A percentile compares a stretch with the other conserved stretches of the same genome.
Evolutionary conservation across 129 eudicot genomes (phyloP).

Genomic region (Flaveria linearis): DNA sequence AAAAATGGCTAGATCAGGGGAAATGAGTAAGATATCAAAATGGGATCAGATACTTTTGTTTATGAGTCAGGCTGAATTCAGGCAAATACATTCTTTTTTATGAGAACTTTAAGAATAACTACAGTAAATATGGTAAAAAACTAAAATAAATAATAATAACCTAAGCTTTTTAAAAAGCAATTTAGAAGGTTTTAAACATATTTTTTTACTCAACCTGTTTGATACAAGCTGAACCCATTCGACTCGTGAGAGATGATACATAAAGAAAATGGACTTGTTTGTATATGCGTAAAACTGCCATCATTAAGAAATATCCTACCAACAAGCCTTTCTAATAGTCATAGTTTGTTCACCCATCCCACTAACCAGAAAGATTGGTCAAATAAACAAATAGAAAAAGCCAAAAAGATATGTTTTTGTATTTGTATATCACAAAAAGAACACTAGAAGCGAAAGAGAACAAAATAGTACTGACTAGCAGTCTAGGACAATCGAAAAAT

Average conservation of each 20-base stretch:
- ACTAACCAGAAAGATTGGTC: not conserved
- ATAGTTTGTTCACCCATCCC: not conserved
- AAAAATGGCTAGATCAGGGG: not conserved
- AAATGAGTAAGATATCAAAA: not conserved
- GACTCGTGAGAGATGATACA: not conserved
- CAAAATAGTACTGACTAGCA: not conserved
- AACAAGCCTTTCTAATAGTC: not conserved
- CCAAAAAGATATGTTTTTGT: constrained; percentile 2
- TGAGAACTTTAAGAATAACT: not conserved
- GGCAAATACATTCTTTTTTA: not conserved
- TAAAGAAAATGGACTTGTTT: not conserved
- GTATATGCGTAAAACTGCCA: not conserved
- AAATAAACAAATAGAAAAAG: constrained; percentile 18
- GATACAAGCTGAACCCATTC: not conserved
- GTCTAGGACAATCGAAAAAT: not conserved
- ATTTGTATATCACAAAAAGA: not conserved
- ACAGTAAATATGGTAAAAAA: not conserved
- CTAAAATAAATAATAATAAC: not conserved
- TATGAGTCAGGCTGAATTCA: not conserved
- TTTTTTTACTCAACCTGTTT: not conserved
- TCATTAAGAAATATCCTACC: not conserved
- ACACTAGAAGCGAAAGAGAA: constrained; percentile 19
- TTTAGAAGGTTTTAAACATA: not conserved
- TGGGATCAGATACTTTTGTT: not conserved
- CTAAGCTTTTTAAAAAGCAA: not conserved